Evolutionary conservation across 164 flowering plant genomes (phyloP), one percentile per base, ranked within the genome.

Genomic region (Aristolochia contorta): DNA sequence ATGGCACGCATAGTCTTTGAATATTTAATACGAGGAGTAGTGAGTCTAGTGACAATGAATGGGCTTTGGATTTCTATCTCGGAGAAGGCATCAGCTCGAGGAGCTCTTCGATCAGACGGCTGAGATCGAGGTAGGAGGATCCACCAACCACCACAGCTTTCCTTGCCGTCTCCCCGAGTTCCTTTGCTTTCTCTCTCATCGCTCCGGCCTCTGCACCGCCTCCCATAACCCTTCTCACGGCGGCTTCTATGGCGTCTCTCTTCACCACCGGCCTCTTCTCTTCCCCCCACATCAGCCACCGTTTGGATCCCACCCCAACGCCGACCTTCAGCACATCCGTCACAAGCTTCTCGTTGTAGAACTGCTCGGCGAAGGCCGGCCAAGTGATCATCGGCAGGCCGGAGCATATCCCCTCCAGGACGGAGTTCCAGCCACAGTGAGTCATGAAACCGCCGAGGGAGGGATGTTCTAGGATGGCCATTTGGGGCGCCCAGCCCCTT

Each of bases 211-310:
- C 72, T 32, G 84, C 84, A 72, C 57, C 80, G 6, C 71, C 77
- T 74, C 45, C 67, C 77, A 23, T 50, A 69, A 16, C 33, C 15
- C 4, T 12, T 14, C 6, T 58, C 41, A 46, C 41, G 14, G 65
- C 74, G 7, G 54, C 72, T 2, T 54, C 67, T 47, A 49, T 72
- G 47, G 67, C 82, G 25, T 72, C 84, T 4, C 82, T 81, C 48
- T 72, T 84, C 57, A 59, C 84, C 16, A 81, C 82, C 16, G 77
- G 87, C 30, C 87, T 86, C 60, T 84, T 88, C 13, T 88, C 77
- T 14, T 69, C 72, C 32, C 63, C 47, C 43, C 63, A 30, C 33
- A 65, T 59, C 15, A 23, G 30, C 56, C 76, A 68, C 67, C 71
- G 72, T 5, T 70, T 86, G 65, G 15, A 47, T 79, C 75, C 65